Percentiles rank a stretch among this genome's conserved stretches.
Evolutionary conservation across 2,329 filamentous ascomycete genomes (phyloP).

Genomic region (Xylaria sp.): DNA sequence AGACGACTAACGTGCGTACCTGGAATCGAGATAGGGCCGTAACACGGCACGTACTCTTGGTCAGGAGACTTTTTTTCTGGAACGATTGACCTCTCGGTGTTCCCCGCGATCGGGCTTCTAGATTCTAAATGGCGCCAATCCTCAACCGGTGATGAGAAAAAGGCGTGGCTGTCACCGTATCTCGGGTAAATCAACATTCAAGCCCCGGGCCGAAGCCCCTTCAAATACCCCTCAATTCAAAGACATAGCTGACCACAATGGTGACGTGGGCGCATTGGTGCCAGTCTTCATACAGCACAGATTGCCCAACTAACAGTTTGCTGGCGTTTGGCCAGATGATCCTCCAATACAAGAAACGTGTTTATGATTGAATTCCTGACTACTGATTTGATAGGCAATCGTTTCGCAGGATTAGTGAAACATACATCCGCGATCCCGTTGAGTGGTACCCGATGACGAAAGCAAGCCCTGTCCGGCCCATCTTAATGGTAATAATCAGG

Average conservation of each 20-base stretch:
- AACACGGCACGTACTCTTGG: not conserved
- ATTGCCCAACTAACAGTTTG: not conserved
- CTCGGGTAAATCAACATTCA: not conserved
- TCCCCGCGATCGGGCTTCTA: not conserved
- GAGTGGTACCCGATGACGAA: not conserved
- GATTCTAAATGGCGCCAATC: not conserved
- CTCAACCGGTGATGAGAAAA: not conserved
- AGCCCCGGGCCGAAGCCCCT: not conserved
- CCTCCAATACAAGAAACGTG: not conserved
- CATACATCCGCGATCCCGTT: not conserved
- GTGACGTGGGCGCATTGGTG: not conserved
- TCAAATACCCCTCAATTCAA: constrained; percentile 6
- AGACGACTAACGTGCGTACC: not conserved
- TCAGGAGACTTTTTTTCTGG: not conserved
- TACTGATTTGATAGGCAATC: not conserved
- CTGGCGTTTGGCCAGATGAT: not conserved
- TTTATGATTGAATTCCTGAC: not conserved
- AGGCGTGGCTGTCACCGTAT: not conserved
- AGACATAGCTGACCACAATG: not conserved
- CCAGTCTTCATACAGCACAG: not conserved
- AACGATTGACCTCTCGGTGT: not conserved
- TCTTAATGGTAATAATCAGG: not conserved
- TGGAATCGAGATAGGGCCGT: not conserved
- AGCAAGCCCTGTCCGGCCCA: not conserved
- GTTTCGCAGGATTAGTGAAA: not conserved